These are phyloP conservation scores for Cladobotryum protrusum DNA, from an alignment of 2,329 filamentous ascomycete genomes.

Conservation along the genomic window DNA sequence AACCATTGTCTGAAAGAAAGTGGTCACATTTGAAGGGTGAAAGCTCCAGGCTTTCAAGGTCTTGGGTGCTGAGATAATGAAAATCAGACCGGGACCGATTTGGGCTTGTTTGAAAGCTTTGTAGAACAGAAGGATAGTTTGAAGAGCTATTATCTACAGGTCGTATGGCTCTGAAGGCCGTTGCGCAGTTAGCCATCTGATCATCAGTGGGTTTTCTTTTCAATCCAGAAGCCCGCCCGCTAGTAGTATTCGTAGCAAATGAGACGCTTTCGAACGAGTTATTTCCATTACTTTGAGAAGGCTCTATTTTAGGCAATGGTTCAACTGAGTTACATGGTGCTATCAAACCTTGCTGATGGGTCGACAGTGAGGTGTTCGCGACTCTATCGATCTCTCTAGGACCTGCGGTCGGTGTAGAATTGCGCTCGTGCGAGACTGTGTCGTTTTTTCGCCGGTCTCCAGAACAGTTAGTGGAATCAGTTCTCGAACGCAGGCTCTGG, in stretches of 20 bases:
- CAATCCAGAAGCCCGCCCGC: neutral
- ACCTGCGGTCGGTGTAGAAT: neutral
- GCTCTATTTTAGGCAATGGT: neutral
- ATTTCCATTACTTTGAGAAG: neutral
- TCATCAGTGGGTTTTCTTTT: neutral
- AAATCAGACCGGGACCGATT: conserved; percentile 20
- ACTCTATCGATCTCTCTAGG: conserved; percentile 13
- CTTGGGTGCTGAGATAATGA: conserved; percentile 24
- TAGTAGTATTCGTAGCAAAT: neutral
- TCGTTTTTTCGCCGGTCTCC: conserved; percentile 1
- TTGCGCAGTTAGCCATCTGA: neutral
- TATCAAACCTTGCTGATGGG: neutral
- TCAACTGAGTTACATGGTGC: neutral
- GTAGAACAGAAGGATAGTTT: conserved; percentile 27
- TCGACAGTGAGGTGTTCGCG: conserved; percentile 8
- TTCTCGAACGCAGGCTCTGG: conserved; percentile 25
- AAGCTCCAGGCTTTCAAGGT: conserved; percentile 29
- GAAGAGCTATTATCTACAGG: conserved; percentile 22
- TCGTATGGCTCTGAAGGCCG: neutral
- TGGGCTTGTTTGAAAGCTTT: conserved; percentile 30
- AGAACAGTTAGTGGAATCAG: conserved; percentile 18
- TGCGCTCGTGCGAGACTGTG: neutral
- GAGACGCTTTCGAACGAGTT: conserved; percentile 1
- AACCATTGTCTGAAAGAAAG: neutral
- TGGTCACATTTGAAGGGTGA: conserved; percentile 30